Base-by-base conservation (phyloP, 1,284 basidiomycete species). In the Ustilago xerochloae region DNA sequence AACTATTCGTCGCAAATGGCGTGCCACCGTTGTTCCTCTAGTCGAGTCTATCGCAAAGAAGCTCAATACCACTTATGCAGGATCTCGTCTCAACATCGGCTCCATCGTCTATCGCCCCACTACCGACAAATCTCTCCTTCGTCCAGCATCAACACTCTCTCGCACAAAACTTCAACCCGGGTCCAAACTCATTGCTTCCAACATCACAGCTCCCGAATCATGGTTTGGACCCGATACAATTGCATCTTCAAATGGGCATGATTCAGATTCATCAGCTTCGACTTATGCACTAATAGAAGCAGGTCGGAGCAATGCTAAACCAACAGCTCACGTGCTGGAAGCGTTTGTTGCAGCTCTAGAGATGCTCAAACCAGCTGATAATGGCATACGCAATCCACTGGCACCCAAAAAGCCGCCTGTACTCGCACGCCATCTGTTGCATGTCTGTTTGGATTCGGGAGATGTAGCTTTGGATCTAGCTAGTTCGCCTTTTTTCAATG, bases 341-440 rank as follows among this genome's bases (percentile, higher is more conserved):
- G 72, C 67, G 0, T 66, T 75, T 16, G 67, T 67, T 0, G 67
- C 63, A 6, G 72, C 72, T 6, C 53, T 71, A n/a, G 72, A 75
- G 39, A 52, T 70, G 16, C 61, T 75, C n/a, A 52, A 70, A 18
- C 51, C 56, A 1, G 26, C 30, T 16, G 35, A 52, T 32, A 50
- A 46, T 24, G 56, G 53, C n/a, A 16, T 70, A 3, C 54, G 61
- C 55, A 71, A 66, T 36, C 60, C 67, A 12, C 29, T 75, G 7
- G 48, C 54, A 4, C 60, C 61, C 4, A 67, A 70, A 24, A 57
- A 50, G 36, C 41, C 72, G 1, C 59, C 63, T 10, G 63, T 71
- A n/a, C 26, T 75, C 13, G 67, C 72, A n/a, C 48, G 67, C 12
- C 72, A 75, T 46, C 2, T 75, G 36, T 39, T 71, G 0, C 72